Evolutionary conservation across 2,329 filamentous ascomycete genomes (phyloP).

Genomic region (Colletotrichum sublineola): DNA sequence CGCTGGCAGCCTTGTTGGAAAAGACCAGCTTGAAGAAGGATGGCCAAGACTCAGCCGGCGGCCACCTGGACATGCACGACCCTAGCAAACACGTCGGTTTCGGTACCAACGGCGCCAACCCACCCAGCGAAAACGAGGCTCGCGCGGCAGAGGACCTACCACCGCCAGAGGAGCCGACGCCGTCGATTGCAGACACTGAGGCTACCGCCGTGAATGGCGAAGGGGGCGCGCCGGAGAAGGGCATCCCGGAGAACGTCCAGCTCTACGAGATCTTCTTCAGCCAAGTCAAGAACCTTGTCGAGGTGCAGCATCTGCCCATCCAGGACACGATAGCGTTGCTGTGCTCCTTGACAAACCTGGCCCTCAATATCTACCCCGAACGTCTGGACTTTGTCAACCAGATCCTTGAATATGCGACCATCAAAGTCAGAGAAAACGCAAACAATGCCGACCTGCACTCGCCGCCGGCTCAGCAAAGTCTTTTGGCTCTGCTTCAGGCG

Average conservation of each 20-base stretch:
- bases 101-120: conserved; percentile 32
- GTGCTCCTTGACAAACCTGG: conserved; percentile 93
- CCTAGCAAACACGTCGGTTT: conserved; percentile 39
- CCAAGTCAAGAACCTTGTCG: conserved; percentile 93
- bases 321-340: conserved; percentile 94
- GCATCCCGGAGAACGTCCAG: conserved; percentile 83
- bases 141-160: conserved; percentile 28
- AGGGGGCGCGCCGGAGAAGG: conserved; percentile 53
- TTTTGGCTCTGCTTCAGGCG: conserved; percentile 90
- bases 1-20: conserved; percentile 81
- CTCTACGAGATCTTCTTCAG: conserved; percentile 98
- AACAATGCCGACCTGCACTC: conserved; percentile 98
- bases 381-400: conserved; percentile 95
- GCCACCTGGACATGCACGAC: conserved; percentile 22
- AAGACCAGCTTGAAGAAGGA: conserved; percentile 77
- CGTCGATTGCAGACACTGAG: conserved; percentile 62
- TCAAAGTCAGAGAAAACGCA: conserved; percentile 88
- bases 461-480: conserved; percentile 85
- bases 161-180: conserved; percentile 49
- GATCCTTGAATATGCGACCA: conserved; percentile 87
- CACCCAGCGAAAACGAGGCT: conserved; percentile 40
- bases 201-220: conserved; percentile 62
- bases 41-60: conserved; percentile 44
- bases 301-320: conserved; percentile 89
- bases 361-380: conserved; percentile 95